Evolutionary conservation across 768 basidiomycete genomes (phyloP).

Genomic region (Candolleomyces eurysporus): DNA sequence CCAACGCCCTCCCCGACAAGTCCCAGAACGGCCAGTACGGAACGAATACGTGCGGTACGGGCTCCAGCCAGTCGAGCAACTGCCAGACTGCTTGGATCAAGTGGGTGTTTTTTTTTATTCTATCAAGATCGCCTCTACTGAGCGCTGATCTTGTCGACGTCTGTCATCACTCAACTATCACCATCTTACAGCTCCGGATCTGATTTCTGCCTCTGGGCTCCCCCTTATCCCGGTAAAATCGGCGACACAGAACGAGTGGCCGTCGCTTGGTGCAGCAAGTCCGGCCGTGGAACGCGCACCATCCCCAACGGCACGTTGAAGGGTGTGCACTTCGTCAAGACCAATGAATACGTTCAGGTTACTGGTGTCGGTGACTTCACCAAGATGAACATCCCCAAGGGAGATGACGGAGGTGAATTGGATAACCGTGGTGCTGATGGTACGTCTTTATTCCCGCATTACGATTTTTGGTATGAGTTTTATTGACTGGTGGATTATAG

Average conservation of each 20-base stretch:
- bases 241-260: slow-evolving; percentile 67
- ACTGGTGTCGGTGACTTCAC: slow-evolving; percentile 71
- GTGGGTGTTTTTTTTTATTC: slow-evolving; percentile 19
- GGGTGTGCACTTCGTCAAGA: slow-evolving; percentile 69
- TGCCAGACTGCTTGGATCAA: slow-evolving; percentile 75
- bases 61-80: slow-evolving; percentile 52
- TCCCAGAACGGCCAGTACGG: slow-evolving; percentile 63
- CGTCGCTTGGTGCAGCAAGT: slow-evolving; percentile 77
- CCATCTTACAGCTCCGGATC: slow-evolving; percentile 41
- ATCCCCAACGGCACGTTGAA: slow-evolving; percentile 67
- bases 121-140: too few relatives aligned
- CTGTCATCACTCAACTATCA: background rate
- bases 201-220: slow-evolving; percentile 75
- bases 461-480: background rate
- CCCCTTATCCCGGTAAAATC: slow-evolving; percentile 50
- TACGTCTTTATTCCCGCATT: background rate
- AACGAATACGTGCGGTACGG: slow-evolving; percentile 65
- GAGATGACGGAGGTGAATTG: slow-evolving; percentile 71
- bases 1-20: slow-evolving; percentile 39
- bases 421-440: slow-evolving; percentile 71
- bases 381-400: slow-evolving; percentile 52
- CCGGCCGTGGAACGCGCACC: slow-evolving; percentile 67
- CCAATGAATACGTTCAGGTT: slow-evolving; percentile 61
- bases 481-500: background rate
- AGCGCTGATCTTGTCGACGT: slow-evolving; percentile 17